Conservation (phyloP, 2,329 filamentous ascomycete species). For the Emmonsia crescens region DNA sequence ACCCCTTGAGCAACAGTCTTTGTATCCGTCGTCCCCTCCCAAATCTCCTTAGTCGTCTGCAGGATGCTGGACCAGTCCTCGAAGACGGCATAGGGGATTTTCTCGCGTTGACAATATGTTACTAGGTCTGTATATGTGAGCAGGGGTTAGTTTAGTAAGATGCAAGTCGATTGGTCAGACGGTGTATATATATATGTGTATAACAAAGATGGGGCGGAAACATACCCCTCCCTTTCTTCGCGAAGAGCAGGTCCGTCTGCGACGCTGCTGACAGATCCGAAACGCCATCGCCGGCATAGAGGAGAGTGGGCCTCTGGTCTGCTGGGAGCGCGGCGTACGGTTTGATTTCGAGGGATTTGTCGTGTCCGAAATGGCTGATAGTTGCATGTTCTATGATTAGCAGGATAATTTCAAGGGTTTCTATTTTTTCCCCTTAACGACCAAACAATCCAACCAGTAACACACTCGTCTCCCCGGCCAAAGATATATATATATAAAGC, state of each 20-base stretch:
- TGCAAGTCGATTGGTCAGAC: no score
- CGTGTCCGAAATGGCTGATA: conserved; percentile 73
- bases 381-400: neutral
- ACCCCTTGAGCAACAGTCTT: conserved; percentile 5
- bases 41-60: conserved; percentile 63
- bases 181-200: neutral
- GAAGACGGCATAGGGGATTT: conserved; percentile 80
- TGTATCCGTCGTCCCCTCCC: conserved; percentile 47
- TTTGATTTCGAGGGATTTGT: conserved; percentile 86
- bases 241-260: conserved; percentile 88
- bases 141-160: neutral
- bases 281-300: conserved; percentile 92
- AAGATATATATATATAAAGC: no score
- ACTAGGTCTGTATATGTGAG: conserved; percentile 56
- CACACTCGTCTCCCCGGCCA: no score
- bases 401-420: neutral
- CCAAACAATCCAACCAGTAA: no score
- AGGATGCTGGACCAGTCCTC: conserved; percentile 73
- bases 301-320: conserved; percentile 62
- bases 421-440: neutral
- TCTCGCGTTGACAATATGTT: conserved; percentile 70
- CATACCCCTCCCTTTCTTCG: conserved; percentile 76
- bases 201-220: conserved; percentile 4
- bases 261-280: conserved; percentile 84
- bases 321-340: conserved; percentile 63